phyloP scores from a whole-genome alignment of 129 eudicot species.

The Rutidosis leptorrhynchoides region DNA sequence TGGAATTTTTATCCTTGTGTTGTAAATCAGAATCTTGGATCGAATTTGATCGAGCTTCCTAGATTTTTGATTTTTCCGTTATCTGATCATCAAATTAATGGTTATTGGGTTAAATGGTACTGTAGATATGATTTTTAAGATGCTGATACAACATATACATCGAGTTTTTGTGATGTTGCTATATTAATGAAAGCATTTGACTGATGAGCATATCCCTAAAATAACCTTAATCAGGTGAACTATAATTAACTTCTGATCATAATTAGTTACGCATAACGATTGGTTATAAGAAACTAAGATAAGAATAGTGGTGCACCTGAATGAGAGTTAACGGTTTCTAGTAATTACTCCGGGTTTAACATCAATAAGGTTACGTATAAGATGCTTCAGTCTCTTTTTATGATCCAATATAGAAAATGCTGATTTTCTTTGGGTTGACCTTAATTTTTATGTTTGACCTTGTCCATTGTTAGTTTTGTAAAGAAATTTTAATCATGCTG shows the following conservation, averaged over 20 bases:
- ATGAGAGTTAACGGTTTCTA: background rate
- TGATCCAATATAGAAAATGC: background rate
- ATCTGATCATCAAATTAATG: background rate
- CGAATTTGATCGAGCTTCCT: background rate
- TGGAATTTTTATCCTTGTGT: background rate
- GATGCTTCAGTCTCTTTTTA: background rate
- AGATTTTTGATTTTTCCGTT: background rate
- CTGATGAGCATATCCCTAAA: background rate
- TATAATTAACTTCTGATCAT: background rate
- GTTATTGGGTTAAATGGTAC: background rate
- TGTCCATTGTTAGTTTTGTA: background rate
- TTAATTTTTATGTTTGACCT: background rate
- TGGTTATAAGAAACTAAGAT: background rate
- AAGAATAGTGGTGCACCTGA: background rate
- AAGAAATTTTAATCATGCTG: slow-evolving; percentile 6
- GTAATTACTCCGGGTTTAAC: background rate
- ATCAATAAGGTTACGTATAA: background rate
- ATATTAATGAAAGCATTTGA: background rate
- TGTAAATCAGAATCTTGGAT: background rate
- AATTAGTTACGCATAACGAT: background rate
- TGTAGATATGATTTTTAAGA: background rate
- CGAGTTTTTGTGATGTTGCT: background rate
- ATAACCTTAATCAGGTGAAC: background rate
- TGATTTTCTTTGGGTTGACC: background rate
- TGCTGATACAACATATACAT: background rate